Evolutionary conservation across 805 yeast species (phyloP), one percentile per base, ranked within the genome.

Genomic region (Huiozyma sinensis): DNA sequence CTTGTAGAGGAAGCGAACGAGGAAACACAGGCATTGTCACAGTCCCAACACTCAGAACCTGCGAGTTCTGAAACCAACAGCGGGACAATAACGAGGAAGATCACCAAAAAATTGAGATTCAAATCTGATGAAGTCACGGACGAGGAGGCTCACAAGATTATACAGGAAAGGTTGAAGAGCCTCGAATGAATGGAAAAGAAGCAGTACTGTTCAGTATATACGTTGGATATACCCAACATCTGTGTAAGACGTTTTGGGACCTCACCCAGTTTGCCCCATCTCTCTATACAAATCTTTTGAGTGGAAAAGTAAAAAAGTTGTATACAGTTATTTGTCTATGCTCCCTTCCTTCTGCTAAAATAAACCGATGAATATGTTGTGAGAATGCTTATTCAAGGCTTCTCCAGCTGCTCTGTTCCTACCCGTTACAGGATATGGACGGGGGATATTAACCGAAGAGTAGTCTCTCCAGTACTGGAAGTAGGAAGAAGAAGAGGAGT

Each of bases 121-220:
- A 64, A 57, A 29, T 48, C 52, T 28, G 52, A 50, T 4, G 48
- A 52, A 6, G 51, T 51, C 39, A 47, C 50, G 9, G 72, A 68
- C 7, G 74, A 68, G 30, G 77, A 77, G 38, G 68, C 76, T 7
- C 75, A 72, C 38, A 75, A 72, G 6, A 77, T 80, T 35, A 75
- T 81, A 40, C 74, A 75, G 36, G 70, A 71, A 38, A 67, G 72
- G 50, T 51, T 68, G 60, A 59, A 58, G 39, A 70, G 64, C 42
- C 43, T 69, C 17, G 71, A 67, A 44, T 60, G 44, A 41, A 28
- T 8, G 7, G 7, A 5, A 29, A 28, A 6, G 33, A n/a, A 13
- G 28, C 17, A 9, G 24, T 39, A 33, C 17, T n/a, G 24, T 17
- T 17, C 4, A 17, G 24, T 17, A 17, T 17, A 17, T 17, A 17